phyloP scores from a whole-genome alignment of 2,329 filamentous ascomycete genomes.

The Thelonectria discophora region DNA sequence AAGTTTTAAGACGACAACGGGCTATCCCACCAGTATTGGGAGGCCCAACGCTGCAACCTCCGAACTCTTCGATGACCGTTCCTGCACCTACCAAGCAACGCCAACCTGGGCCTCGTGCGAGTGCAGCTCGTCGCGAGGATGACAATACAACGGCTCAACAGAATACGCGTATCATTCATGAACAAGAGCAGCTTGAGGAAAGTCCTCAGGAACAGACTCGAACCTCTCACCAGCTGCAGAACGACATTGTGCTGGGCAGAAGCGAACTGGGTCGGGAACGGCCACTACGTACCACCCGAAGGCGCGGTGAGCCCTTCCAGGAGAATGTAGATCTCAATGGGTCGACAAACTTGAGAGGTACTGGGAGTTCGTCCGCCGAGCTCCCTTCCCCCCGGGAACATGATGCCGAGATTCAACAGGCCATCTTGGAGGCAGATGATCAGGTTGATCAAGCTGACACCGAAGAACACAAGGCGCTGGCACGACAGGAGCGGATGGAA shows the following conservation, averaged over 20 bases:
- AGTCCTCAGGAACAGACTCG: neutral
- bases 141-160: neutral
- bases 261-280: neutral
- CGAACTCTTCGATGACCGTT: neutral
- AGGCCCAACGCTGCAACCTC: neutral
- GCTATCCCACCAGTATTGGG: neutral
- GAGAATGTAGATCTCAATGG: neutral
- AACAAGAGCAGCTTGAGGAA: neutral
- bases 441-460: conserved; percentile 25
- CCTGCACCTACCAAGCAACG: conserved; percentile 6
- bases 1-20: neutral
- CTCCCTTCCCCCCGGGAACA: conserved; percentile 27
- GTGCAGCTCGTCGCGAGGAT: neutral
- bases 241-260: neutral
- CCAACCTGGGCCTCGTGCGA: neutral
- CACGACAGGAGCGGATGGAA: neutral
- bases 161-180: neutral
- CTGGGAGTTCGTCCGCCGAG: conserved; percentile 18
- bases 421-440: conserved; percentile 33
- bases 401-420: conserved; percentile 31
- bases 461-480: neutral
- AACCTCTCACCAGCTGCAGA: neutral
- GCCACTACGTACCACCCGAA: neutral
- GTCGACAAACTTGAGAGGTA: conserved; percentile 16
- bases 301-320: neutral